A percentile compares a stretch with the other conserved stretches of the same genome.
phyloP scores from a whole-genome alignment of 257 asterid genomes.

The Salvia hispanica region DNA sequence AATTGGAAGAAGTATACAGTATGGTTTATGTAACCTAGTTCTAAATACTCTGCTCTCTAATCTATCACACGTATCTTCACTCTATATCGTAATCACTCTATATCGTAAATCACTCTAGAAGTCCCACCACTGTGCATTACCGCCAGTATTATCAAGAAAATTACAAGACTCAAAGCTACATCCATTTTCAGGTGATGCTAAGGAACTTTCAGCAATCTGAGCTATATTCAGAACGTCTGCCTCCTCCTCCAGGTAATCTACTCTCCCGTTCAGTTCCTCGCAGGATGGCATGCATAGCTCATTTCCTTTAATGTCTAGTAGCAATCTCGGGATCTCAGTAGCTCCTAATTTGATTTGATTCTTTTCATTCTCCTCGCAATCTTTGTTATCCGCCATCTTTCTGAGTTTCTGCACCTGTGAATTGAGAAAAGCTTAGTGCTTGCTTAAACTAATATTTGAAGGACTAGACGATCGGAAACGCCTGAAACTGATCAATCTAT shows the following conservation, averaged over 20 bases:
- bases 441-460: background rate
- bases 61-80: slow-evolving; percentile 1
- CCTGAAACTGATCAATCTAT: too few relatives aligned
- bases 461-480: too few relatives aligned
- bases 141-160: slow-evolving; percentile 43
- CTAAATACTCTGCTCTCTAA: slow-evolving; percentile 1
- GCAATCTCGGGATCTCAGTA: slow-evolving; percentile 35
- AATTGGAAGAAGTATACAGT: slow-evolving; percentile 2
- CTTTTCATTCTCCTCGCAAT: slow-evolving; percentile 32
- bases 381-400: slow-evolving; percentile 31
- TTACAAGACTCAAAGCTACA: slow-evolving; percentile 49
- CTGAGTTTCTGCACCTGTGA: slow-evolving; percentile 64
- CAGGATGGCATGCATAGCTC: slow-evolving; percentile 11
- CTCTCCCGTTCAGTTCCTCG: slow-evolving; percentile 27
- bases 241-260: slow-evolving; percentile 50
- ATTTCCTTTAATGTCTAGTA: slow-evolving; percentile 30
- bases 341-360: slow-evolving; percentile 27
- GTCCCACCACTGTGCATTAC: slow-evolving; percentile 45
- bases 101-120: slow-evolving; percentile 13
- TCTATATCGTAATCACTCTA: slow-evolving; percentile 1
- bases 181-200: slow-evolving; percentile 44
- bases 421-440: background rate
- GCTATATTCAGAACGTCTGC: slow-evolving; percentile 35
- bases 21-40: slow-evolving; percentile 13
- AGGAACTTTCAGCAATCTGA: slow-evolving; percentile 42